A percentile compares a stretch with the other conserved stretches of the same genome.
phyloP scores from a whole-genome alignment of 177 flowering plant species.

The Telopea speciosissima region DNA sequence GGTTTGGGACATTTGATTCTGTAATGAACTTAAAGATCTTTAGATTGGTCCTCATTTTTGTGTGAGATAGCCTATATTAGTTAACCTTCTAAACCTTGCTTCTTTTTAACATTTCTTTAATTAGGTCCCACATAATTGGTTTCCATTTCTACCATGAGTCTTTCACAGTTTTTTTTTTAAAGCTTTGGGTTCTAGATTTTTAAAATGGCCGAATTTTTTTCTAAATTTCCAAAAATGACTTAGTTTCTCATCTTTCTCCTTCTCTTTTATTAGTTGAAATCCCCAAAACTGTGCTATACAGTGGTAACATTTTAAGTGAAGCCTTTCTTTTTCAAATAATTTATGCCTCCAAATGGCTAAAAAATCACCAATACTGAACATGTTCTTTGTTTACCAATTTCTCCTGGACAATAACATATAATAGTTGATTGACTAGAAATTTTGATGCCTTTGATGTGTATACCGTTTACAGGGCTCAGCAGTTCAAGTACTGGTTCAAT shows the following conservation, averaged over 20 bases:
- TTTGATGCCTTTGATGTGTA: not conserved
- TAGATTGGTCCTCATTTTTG: not conserved
- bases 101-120: no score
- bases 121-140: no score
- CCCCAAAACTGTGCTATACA: no score
- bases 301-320: no score
- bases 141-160: no score
- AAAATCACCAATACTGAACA: not conserved
- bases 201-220: not conserved
- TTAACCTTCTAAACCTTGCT: no score
- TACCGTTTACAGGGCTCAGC: constrained; percentile 37
- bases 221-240: not conserved
- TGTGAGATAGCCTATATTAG: not conserved
- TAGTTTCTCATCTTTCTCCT: not conserved
- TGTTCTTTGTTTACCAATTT: not conserved
- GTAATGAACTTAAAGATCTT: not conserved
- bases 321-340: no score
- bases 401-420: not conserved
- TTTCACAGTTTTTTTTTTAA: no score
- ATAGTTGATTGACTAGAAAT: not conserved
- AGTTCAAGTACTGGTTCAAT: constrained; percentile 40
- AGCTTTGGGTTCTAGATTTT: no score
- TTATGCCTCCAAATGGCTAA: not conserved
- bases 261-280: no score
- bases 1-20: not conserved